Base-by-base conservation (phyloP, 1,284 basidiomycete genomes). In the Cutaneotrichosporon sp. region DNA sequence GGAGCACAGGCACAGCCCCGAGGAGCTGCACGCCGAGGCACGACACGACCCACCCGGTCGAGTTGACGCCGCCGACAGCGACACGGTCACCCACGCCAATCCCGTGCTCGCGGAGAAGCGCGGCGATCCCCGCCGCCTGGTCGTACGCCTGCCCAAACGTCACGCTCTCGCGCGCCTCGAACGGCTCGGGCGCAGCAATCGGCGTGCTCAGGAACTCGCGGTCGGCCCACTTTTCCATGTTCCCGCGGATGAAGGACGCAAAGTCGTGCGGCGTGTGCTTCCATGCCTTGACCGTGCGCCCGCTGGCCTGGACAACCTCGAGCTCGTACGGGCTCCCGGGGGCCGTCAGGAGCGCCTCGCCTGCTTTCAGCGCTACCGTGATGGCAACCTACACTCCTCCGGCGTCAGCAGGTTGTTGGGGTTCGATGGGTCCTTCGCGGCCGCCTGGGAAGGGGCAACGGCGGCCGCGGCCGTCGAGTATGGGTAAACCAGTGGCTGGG, bases 1-100 rank as follows among this genome's bases (percentile, higher is more conserved):
- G 62, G 42, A 67, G 69, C 7, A 77, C 72, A 0, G 71, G 62
- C 10, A 77, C 67, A 7, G 66, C 75, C 13, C 75, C 76, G 33
- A 78, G 66, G 22, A 78, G 64, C 50, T 76, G 75, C 1, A 55
- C 63, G n/a, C 72, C 76, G 6, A 73, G 58, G 51, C 69, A 78
- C 3, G 70, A 54, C 1, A 74, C 62, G 20, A 77, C 65, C 73
- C 75, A 78, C 2, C 56, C 46, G 20, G 73, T 3, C 69, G 29
- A 52, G 50, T 47, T 46, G 29, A n/a, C 13, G 14, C 76, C 76
- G 0, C 73, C 74, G 31, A 77, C 69, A 11, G 70, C 75, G 6
- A 78, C 66, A 43, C 65, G 62, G 54, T 67, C 68, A 3, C 73
- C 75, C 3, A 66, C 25, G 3, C 69, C 69, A 3, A 75, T 50